Conservation (phyloP, 352 stramenopile species). For the Pythium aristosporum region DNA sequence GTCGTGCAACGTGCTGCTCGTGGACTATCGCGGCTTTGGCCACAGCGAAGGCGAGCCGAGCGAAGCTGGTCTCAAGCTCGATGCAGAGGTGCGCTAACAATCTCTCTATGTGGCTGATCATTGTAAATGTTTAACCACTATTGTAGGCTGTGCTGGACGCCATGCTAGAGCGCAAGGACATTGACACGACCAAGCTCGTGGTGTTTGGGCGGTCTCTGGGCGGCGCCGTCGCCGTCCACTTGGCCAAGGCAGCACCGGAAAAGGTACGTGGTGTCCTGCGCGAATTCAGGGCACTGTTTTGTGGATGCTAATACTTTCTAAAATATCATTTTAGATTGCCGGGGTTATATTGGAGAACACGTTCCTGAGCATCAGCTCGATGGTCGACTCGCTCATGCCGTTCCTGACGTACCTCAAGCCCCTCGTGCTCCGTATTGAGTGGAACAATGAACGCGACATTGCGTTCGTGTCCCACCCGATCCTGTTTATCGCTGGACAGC, state of each 20-base stretch:
- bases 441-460: conserved; percentile 78
- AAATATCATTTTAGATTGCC: conserved; percentile 49
- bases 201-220: conserved; percentile 92
- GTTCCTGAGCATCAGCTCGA: conserved; percentile 91
- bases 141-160: conserved; percentile 74
- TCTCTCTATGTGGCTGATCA: neutral
- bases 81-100: conserved; percentile 71
- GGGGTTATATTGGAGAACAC: conserved; percentile 95
- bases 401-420: conserved; percentile 88
- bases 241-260: conserved; percentile 76
- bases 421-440: conserved; percentile 90
- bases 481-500: conserved; percentile 88
- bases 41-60: conserved; percentile 85
- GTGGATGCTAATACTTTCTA: neutral
- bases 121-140: neutral
- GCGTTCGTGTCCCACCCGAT: conserved; percentile 74
- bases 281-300: neutral
- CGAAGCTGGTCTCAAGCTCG: conserved; percentile 90
- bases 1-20: conserved; percentile 88
- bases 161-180: conserved; percentile 63
- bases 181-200: conserved; percentile 88
- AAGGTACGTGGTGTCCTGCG: conserved; percentile 35
- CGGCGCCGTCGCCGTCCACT: conserved; percentile 90
- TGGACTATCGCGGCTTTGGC: conserved; percentile 95
- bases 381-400: conserved; percentile 94